Base-by-base conservation (phyloP, 805 yeast genomes). In the Cyberlindnera sargentensis region DNA sequence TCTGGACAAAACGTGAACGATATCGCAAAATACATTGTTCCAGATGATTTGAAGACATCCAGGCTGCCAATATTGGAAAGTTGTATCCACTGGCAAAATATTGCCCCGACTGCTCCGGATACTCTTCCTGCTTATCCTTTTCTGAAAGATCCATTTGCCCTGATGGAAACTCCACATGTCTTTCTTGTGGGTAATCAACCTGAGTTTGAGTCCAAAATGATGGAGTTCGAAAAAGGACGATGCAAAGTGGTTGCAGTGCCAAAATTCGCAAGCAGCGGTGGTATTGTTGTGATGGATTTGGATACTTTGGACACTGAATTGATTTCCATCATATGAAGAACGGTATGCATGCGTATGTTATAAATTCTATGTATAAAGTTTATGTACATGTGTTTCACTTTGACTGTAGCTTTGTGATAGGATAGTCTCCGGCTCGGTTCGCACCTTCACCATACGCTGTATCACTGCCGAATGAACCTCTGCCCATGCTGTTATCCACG, bases 71-170 rank as follows among this genome's bases (percentile, higher is more conserved):
- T 82, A 53, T 71, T 91, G 67, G 84, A 81, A 52, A 70, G 78
- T 11, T 83, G 86, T 0, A 57, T 93, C 32, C 65, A 68, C 37
- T 90, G 96, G 95, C 91, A 89, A 55, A 87, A 87, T 56, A 69
- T 86, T 25, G 80, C 86, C 1, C 99, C 99, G 3, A 89, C 97
- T 0, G 95, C 96, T 1, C 99, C 99, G 0, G 98, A 93, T 57
- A 93, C 99, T 0, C 65, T 93, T 36, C 84, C 90, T 73, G 81
- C 95, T 51, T 89, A 87, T 54, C 97, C 99, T 1, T 90, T 72
- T 55, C 76, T 78, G 26, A 55, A 58, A 2, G 98, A 93, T 61
- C 98, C 98, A 4, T 88, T 91, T 61, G 68, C 80, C 2, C 66
- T 93, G n/a, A 45, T 67, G 8, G 86, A 85, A 55, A 77, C 85